Evolutionary conservation across 139 green algal species (phyloP), one percentile per base, ranked within the genome.

Genomic region (Volvox africanus): DNA sequence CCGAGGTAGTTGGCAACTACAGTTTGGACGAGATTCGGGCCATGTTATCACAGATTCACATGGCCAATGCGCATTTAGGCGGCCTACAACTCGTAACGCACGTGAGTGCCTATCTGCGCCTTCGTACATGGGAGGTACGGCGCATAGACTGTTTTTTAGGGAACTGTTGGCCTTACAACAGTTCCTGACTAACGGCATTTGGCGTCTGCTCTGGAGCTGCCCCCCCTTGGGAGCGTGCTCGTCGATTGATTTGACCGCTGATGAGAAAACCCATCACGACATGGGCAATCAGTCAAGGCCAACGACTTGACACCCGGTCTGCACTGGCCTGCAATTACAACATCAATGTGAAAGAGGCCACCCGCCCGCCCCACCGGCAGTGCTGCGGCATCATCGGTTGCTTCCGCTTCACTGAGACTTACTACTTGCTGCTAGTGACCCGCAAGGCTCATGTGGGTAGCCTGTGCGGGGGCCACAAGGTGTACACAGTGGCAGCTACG

Each of bases 381-480:
- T 95, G 96, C 21, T 94, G 95, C 61, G 97, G 95, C 44, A 93
- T 99, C 55, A 91, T 98, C 36, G 97, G 96, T 36, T 98, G 95
- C 94, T 96, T 98, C 69, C 90, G 92, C 28, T 97, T 99, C 87
- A 95, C 97, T 30, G 95, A 97, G 82, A 93, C 94, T 12, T 97
- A 97, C 93, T 99, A 99, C 92, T 93, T 99, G 82, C 94, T 99
- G 82, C 90, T 99, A 68, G 90, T 98, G 50, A 98, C 97, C 0
- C 93, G 96, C 37, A 91, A 94, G 35, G 89, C 95, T 2, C 91
- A 94, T 24, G 91, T 98, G 61, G 98, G 97, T 18, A 93, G 50
- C 68, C 92, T 99, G 50, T 96, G 93, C 50, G 97, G 97, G 95
- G 96, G 96, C 36, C 97, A 99, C 89, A 96, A 96, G 90, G 95